Evolutionary conservation across 768 basidiomycete genomes (phyloP), one percentile per base, ranked within the genome.

Genomic region (Chiua virens): DNA sequence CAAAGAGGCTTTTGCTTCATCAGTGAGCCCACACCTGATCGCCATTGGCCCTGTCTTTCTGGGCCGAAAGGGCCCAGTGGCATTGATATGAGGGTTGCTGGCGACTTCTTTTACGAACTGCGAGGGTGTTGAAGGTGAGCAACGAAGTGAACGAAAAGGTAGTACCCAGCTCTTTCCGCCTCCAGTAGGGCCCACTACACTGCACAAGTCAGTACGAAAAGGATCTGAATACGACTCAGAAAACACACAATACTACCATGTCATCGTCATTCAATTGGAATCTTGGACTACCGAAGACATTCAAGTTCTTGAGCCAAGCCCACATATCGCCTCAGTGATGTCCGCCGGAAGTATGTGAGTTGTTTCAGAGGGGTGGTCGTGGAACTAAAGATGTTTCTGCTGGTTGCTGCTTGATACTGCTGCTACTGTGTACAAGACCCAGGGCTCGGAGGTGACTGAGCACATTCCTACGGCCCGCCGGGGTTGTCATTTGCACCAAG

Each of bases 81-180:
- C 14, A 2, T 7, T n/a, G 35, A 53, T 1, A 8, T 40, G 35
- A 17, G 15, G 5, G 5, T 34, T 34, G 1, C 21, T 39, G 3
- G 58, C 51, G n/a, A 39, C 49, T n/a, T 35, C 20, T 7, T 32
- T 4, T 25, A 57, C 1, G 36, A 62, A 62, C 61, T 62, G 18
- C 5, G 7, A 34, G 8, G 7, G 10, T 3, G 6, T 47, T 40
- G 17, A 42, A 14, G 38, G 5, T 37, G 13, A 8, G 9, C 5
- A 6, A 17, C 8, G 2, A n/a, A 53, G 14, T 27, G 8, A 14
- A 2, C 9, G 41, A 8, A 27, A 27, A 8, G 18, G 11, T 8
- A 52, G 15, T 57, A 62, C 61, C 43, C 4, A n/a, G 37, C 47
- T 63, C 50, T 63, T 62, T 38, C 61, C 61, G 5, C 44, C 32